These are phyloP conservation scores for Malassezia equina DNA, from an alignment of 1,284 basidiomycete species.

Conservation along the genomic window DNA sequence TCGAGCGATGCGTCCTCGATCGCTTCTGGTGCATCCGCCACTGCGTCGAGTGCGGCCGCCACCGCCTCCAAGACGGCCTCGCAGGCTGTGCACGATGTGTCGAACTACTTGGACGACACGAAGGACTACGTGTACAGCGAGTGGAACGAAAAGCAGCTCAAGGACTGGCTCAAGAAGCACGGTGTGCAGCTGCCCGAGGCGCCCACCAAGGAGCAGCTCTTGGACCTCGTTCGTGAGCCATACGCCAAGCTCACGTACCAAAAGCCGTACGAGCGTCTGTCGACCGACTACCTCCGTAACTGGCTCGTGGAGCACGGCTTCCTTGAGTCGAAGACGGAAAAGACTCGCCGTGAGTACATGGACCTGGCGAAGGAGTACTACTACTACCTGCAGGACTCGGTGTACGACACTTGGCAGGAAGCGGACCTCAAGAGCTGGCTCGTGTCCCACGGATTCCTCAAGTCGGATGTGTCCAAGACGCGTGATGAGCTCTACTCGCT, in stretches of 20 bases:
- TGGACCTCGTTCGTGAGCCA: conserved; percentile 26
- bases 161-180: conserved; percentile 29
- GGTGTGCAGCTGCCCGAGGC: conserved; percentile 34
- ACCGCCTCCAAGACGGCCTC: conserved; percentile 10
- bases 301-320: conserved; percentile 44
- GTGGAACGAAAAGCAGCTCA: conserved; percentile 39
- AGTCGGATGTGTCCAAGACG: conserved; percentile 30
- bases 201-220: conserved; percentile 34
- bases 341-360: conserved; percentile 39
- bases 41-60: conserved; percentile 3
- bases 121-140: conserved; percentile 44
- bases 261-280: conserved; percentile 36
- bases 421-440: conserved; percentile 37
- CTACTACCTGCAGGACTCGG: conserved; percentile 29
- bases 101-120: conserved; percentile 26
- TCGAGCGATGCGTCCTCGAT: conserved; percentile 4
- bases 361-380: conserved; percentile 38
- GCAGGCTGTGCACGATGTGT: neutral
- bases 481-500: conserved; percentile 32
- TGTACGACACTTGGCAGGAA: conserved; percentile 41
- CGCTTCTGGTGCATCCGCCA: conserved; percentile 3
- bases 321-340: conserved; percentile 27
- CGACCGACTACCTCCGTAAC: conserved; percentile 42
- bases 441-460: conserved; percentile 33
- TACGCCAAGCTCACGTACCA: conserved; percentile 16